These are phyloP conservation scores for Fusarium sororula DNA, from an alignment of 2,329 filamentous ascomycete genomes.

Conservation along the genomic window DNA sequence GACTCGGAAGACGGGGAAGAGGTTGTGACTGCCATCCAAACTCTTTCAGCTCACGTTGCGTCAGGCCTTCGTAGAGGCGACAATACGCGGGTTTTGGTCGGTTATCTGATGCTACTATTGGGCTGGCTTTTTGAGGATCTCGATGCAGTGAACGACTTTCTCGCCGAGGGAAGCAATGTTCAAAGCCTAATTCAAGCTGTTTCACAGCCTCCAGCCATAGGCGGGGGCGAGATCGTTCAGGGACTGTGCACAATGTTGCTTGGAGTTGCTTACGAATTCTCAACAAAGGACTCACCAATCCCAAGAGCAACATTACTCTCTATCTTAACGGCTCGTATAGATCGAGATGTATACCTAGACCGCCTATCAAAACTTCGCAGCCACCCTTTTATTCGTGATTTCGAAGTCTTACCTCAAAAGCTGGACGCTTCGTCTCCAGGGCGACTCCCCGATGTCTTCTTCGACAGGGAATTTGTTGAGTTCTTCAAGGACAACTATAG, in stretches of 20 bases:
- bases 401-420: slow-evolving; percentile 83
- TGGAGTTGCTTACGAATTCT: slow-evolving; percentile 94
- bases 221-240: slow-evolving; percentile 74
- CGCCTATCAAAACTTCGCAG: slow-evolving; percentile 80
- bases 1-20: slow-evolving; percentile 91
- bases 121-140: slow-evolving; percentile 94
- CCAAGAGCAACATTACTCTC: slow-evolving; percentile 82
- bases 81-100: slow-evolving; percentile 81
- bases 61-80: slow-evolving; percentile 78
- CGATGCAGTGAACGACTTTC: slow-evolving; percentile 90
- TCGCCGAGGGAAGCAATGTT: slow-evolving; percentile 92
- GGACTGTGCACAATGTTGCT: slow-evolving; percentile 86
- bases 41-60: slow-evolving; percentile 85
- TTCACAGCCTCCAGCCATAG: slow-evolving; percentile 64
- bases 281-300: slow-evolving; percentile 94
- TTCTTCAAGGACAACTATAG: slow-evolving; percentile 98
- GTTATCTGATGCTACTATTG: slow-evolving; percentile 88
- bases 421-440: slow-evolving; percentile 57
- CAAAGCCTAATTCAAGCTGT: slow-evolving; percentile 83
- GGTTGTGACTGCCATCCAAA: slow-evolving; percentile 92
- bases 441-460: slow-evolving; percentile 80
- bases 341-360: slow-evolving; percentile 88
- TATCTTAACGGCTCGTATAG: slow-evolving; percentile 78
- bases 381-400: slow-evolving; percentile 84
- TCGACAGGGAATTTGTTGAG: slow-evolving; percentile 87